Evolutionary conservation across 768 basidiomycete species (phyloP).

Genomic region (Lactarius trivialis): DNA sequence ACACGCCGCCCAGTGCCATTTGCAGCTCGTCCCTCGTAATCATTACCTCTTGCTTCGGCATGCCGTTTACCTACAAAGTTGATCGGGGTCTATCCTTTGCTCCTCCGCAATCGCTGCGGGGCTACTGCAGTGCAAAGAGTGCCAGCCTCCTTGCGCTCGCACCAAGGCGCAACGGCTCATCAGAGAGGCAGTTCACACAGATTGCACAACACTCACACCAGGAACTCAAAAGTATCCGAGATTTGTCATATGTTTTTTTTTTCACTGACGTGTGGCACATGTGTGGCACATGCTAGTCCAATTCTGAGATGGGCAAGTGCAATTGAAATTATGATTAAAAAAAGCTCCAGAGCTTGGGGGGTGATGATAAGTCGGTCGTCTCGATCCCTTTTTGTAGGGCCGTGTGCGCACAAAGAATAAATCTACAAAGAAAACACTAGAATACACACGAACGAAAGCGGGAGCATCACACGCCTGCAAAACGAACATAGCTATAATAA

Average conservation of each 20-base stretch:
- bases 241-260: neutral
- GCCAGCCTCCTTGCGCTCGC: neutral
- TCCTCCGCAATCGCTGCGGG: neutral
- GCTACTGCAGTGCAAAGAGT: neutral
- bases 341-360: neutral
- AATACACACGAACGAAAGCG: conserved; percentile 4
- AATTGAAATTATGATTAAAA: neutral
- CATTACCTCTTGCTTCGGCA: neutral
- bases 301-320: no score
- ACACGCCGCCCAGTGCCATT: neutral
- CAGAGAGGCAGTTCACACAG: neutral
- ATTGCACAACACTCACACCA: neutral
- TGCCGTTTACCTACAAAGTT: neutral
- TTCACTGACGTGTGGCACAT: neutral
- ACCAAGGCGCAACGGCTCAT: neutral
- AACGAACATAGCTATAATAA: conserved; percentile 1
- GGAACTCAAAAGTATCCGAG: neutral
- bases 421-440: conserved; percentile 11
- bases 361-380: neutral
- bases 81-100: neutral
- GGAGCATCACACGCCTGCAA: conserved; percentile 1
- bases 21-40: neutral
- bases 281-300: no score
- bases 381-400: neutral
- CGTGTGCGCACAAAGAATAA: conserved; percentile 10